phyloP scores from a whole-genome alignment of 1,284 basidiomycete species.

The Thecaphora frezii region DNA sequence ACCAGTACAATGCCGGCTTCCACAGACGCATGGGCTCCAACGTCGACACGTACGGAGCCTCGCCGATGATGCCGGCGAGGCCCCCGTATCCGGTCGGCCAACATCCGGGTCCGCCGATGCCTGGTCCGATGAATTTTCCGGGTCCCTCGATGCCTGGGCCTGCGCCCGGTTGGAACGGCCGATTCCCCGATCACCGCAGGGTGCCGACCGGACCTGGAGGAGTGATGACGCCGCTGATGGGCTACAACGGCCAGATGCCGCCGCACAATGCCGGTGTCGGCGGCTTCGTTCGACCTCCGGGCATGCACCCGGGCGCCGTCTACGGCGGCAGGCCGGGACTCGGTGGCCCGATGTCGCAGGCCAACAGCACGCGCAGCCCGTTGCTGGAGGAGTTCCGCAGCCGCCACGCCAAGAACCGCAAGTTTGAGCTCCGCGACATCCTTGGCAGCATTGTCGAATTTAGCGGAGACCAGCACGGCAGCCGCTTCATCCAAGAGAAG shows the following conservation, averaged over 20 bases:
- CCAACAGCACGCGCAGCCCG: constrained; percentile 17
- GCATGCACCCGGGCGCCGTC: neutral
- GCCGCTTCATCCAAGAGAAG: constrained; percentile 64
- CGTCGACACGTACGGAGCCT: constrained; percentile 14
- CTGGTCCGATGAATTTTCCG: constrained; percentile 7
- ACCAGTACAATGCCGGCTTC: constrained; percentile 13
- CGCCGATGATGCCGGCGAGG: constrained; percentile 16
- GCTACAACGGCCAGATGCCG: constrained; percentile 14
- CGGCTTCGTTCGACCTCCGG: constrained; percentile 9
- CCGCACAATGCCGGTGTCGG: constrained; percentile 12
- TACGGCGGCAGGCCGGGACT: neutral
- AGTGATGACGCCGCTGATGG: constrained; percentile 22
- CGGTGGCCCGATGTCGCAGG: constrained; percentile 2
- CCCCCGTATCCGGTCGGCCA: constrained; percentile 20
- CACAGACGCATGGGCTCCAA: constrained; percentile 22
- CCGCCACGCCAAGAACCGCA: constrained; percentile 32
- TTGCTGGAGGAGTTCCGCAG: constrained; percentile 50
- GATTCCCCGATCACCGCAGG: constrained; percentile 32
- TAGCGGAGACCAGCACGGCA: constrained; percentile 86
- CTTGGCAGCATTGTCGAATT: constrained; percentile 86
- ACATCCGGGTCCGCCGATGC: constrained; percentile 20
- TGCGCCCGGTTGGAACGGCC: constrained; percentile 23
- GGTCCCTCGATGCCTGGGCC: constrained; percentile 15
- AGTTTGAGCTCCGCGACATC: constrained; percentile 70
- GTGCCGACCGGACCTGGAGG: constrained; percentile 32